phyloP scores from a whole-genome alignment of 1,139 yeast species.

The Yamadazyma dendronema region DNA sequence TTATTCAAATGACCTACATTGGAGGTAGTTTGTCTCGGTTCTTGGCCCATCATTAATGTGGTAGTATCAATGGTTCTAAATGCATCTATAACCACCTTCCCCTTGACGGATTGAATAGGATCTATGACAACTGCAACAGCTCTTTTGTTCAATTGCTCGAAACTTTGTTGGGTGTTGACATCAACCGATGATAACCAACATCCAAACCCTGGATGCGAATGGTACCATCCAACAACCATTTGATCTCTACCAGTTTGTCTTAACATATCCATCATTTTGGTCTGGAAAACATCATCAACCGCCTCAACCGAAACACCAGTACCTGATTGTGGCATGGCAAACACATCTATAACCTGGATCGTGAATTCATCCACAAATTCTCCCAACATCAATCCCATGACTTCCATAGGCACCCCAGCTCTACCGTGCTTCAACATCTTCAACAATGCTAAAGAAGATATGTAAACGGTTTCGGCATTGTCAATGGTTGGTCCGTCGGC shows the following conservation, averaged over 20 bases:
- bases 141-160: conserved; percentile 90
- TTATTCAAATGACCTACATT: conserved; percentile 94
- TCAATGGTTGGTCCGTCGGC: conserved; percentile 84
- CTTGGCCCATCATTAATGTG: conserved; percentile 91
- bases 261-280: conserved; percentile 99
- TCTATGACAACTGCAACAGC: conserved; percentile 98
- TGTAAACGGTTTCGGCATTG: conserved; percentile 93
- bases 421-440: conserved; percentile 98
- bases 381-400: conserved; percentile 99
- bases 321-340: conserved; percentile 99
- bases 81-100: conserved; percentile 98
- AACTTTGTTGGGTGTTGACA: conserved; percentile 95
- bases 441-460: conserved; percentile 89
- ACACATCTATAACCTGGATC: conserved; percentile 94
- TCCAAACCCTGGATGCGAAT: conserved; percentile 99
- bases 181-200: conserved; percentile 98
- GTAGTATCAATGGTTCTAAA: conserved; percentile 91
- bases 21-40: conserved; percentile 96
- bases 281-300: conserved; percentile 97
- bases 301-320: conserved; percentile 99
- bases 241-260: conserved; percentile 98
- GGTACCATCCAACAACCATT: conserved; percentile 99
- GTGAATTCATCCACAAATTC: conserved; percentile 98
- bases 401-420: conserved; percentile 99
- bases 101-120: conserved; percentile 97